A percentile compares a stretch with the other conserved stretches of the same genome.
These are phyloP conservation scores for Astrephomene gubernaculifera DNA, from an alignment of 139 green algal species.

Conservation along the genomic window DNA sequence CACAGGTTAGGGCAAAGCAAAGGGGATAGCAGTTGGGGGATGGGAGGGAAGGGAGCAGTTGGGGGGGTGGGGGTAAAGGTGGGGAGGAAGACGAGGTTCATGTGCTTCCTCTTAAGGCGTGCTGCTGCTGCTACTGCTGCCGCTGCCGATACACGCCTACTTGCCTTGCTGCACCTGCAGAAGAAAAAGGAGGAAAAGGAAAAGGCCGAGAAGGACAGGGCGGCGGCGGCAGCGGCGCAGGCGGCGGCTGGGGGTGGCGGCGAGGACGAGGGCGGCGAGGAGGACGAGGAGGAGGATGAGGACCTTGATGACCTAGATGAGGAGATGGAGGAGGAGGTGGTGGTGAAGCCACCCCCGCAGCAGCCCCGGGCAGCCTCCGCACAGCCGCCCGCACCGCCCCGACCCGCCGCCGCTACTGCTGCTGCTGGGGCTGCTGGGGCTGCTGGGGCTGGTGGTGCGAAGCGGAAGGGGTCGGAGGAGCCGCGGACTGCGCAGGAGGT, in stretches of 20 bases:
- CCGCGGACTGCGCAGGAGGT: neutral
- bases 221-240: neutral
- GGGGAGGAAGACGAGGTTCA: neutral
- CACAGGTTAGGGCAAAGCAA: too few species aligned
- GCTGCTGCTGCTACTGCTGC: too few species aligned
- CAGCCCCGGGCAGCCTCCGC: neutral
- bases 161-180: too few species aligned
- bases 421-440: neutral
- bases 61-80: neutral
- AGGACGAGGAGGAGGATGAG: slow-evolving; percentile 29
- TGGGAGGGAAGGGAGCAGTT: neutral
- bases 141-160: too few species aligned
- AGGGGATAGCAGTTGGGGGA: neutral
- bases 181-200: slow-evolving; percentile 28
- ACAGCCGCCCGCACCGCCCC: neutral
- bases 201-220: neutral
- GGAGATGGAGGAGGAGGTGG: slow-evolving; percentile 4
- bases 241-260: neutral
- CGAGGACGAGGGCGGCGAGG: neutral
- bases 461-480: slow-evolving; percentile 9
- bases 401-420: neutral
- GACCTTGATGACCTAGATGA: slow-evolving; percentile 14
- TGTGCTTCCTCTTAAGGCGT: too few species aligned
- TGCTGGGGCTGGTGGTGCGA: neutral
- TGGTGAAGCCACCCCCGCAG: neutral